Base-by-base conservation (phyloP, 2,329 filamentous ascomycete genomes). In the Curvularia spicifera region DNA sequence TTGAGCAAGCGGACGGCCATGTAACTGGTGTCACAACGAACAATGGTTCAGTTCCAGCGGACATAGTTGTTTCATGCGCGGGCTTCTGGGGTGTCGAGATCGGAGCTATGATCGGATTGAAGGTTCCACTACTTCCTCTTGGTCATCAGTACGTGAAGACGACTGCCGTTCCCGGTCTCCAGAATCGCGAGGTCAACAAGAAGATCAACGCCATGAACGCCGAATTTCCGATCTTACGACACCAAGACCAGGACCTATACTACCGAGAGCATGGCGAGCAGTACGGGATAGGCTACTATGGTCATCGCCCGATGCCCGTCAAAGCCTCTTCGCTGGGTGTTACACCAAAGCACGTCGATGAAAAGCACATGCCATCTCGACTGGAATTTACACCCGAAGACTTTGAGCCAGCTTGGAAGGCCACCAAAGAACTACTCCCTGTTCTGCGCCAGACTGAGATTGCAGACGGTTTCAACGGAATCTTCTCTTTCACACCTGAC, bases 71-170 rank as follows among this genome's bases (percentile, higher is more conserved):
- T 37, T 88, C 85, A 1, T 89, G 86, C 60, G 86, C 85, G 6
- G 86, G 86, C 0, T 87, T 89, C 71, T 89, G 86, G 86, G 86
- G 86, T 10, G 86, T 88, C 7, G 86, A 89, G 68, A 78, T 89
- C 6, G 86, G 86, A 22, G 83, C 82, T 5, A 86, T 89, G 85
- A 80, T 84, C 42, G 85, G 81, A 4, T 65, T 87, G 12, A 75
- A 81, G 1, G 80, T 89, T 22, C 86, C 86, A 6, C 73, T 89
- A 4, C 79, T 87, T 0, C 86, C 86, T 3, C 79, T 89, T 57
- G 86, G 81, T 0, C 86, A 89, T 53, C 86, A 89, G 62, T 89
- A 89, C 61, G 86, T 79, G 49, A 88, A 87, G 73, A 88, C 86
- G 0, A 86, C 82, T 0, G 59, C 83, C 0, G 76, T 88, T 0